Evolutionary conservation across 176 grass and related monocot species (phyloP), one percentile per base, ranked within the genome.

Genomic region (Chrysopogon serrulatus): DNA sequence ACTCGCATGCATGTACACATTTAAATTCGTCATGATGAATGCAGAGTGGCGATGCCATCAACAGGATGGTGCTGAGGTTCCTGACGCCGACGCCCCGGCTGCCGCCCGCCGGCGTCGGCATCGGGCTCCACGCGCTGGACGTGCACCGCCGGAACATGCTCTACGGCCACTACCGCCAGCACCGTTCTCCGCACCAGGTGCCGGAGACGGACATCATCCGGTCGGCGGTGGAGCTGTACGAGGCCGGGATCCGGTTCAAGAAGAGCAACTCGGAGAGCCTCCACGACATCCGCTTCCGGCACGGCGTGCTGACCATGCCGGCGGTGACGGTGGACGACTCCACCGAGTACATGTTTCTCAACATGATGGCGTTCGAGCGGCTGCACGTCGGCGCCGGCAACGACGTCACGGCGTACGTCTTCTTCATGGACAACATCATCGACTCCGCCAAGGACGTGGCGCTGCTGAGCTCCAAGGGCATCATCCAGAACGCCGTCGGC

Each of bases 391-490:
- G 86, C 31, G 90, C 90, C 5, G 95, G 95, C 12, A 94, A 89
- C 83, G 90, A 97, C 77, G 84, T 97, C 8, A 97, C 95, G 1
- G 89, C 95, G 0, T 97, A 94, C 64, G 84, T 97, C n/a, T 97
- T 97, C 88, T 97, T 97, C 89, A 97, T 97, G 94, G 94, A 94
- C 79, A 94, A 84, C 82, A 93, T 97, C 69, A 87, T 94, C 70
- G 87, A 97, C 53, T 97, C 91, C 0, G 82, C 87, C 23, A 92
- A 88, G 81, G 94, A 97, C 74, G 91, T 97, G 6, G 93, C 74
- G 65, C 76, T 94, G 73, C 91, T 97, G 10, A 86, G 70, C 79
- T 70, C 87, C 6, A 88, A 62, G 47, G 94, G 91, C 23, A 84
- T 97, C 83, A 94, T 94, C 83, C 89, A 91, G 82, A 97, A 92